Percentiles rank a stretch among this genome's conserved stretches.
Conservation (phyloP, 1,284 basidiomycete species). For the Somion occarium region DNA sequence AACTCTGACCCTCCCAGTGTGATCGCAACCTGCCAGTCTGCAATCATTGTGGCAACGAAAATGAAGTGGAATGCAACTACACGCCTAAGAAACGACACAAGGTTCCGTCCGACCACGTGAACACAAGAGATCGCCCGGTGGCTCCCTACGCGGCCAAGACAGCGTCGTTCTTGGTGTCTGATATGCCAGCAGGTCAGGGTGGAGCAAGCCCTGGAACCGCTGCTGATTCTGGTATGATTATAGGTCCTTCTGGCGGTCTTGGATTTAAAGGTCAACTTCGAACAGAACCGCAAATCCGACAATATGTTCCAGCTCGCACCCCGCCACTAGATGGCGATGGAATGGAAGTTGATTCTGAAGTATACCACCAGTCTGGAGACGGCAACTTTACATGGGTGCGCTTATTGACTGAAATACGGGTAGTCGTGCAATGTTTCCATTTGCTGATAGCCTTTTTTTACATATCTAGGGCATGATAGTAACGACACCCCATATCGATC, state of each 20-base stretch:
- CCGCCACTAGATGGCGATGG: conserved; percentile 19
- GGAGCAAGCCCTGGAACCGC: conserved; percentile 7
- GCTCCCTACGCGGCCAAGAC: conserved; percentile 43
- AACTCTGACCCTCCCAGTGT: conserved; percentile 36
- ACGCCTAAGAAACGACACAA: conserved; percentile 65
- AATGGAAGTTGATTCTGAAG: conserved; percentile 21
- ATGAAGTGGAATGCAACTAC: conserved; percentile 56
- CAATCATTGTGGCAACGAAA: conserved; percentile 52
- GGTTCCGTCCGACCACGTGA: conserved; percentile 40
- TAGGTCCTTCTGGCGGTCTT: conserved; percentile 20
- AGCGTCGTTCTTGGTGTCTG: conserved; percentile 47
- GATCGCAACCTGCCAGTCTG: conserved; percentile 67
- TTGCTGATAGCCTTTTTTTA: conserved; percentile 18
- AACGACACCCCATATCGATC: conserved; percentile 38
- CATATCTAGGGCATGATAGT: conserved; percentile 31
- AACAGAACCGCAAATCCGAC: conserved; percentile 26
- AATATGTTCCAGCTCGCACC: conserved; percentile 25
- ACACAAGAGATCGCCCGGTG: conserved; percentile 32
- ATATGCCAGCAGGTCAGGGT: conserved; percentile 23
- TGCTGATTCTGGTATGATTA: conserved; percentile 10
- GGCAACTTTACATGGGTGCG: conserved; percentile 27
- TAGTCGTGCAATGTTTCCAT: not conserved
- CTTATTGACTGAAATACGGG: not conserved
- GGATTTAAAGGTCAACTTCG: conserved; percentile 22
- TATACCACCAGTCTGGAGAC: conserved; percentile 23